Evolutionary conservation across 2,329 filamentous ascomycete genomes (phyloP).

Genomic region (Helotiales sp.): DNA sequence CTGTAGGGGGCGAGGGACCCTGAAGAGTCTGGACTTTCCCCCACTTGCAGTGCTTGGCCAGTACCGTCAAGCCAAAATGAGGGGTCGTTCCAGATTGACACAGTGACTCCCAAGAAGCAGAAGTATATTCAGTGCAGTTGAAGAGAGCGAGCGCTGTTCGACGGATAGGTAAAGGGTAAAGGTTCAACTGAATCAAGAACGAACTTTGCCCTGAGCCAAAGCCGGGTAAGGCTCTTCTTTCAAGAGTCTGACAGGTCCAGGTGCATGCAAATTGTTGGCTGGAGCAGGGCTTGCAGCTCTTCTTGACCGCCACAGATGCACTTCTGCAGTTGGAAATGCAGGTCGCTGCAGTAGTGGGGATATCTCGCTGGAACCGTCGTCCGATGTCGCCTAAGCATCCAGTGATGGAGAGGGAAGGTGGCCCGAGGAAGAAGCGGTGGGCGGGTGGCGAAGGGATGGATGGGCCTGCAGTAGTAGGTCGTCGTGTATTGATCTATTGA

Average conservation of each 20-base stretch:
- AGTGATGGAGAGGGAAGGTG: neutral
- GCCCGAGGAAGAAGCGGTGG: slow-evolving; percentile 7
- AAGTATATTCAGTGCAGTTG: neutral
- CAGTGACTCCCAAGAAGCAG: neutral
- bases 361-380: slow-evolving; percentile 12
- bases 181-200: neutral
- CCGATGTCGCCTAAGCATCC: slow-evolving; percentile 9
- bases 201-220: neutral
- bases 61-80: neutral
- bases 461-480: neutral
- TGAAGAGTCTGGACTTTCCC: slow-evolving; percentile 4
- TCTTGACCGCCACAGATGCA: slow-evolving; percentile 19
- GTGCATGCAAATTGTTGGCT: neutral
- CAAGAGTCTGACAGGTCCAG: slow-evolving; percentile 2
- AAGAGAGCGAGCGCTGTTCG: too few species aligned
- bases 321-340: slow-evolving; percentile 12
- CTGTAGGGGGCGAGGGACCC: neutral
- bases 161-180: too few species aligned
- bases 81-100: neutral
- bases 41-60: slow-evolving; percentile 2
- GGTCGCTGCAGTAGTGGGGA: slow-evolving; percentile 16
- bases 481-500: neutral
- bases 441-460: neutral
- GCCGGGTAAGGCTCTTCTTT: neutral
- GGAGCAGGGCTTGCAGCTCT: neutral